Percentiles rank a stretch among this genome's conserved stretches.
These are phyloP conservation scores for Aspergillus asperescens DNA, from an alignment of 495 filamentous ascomycete species.

Conservation along the genomic window DNA sequence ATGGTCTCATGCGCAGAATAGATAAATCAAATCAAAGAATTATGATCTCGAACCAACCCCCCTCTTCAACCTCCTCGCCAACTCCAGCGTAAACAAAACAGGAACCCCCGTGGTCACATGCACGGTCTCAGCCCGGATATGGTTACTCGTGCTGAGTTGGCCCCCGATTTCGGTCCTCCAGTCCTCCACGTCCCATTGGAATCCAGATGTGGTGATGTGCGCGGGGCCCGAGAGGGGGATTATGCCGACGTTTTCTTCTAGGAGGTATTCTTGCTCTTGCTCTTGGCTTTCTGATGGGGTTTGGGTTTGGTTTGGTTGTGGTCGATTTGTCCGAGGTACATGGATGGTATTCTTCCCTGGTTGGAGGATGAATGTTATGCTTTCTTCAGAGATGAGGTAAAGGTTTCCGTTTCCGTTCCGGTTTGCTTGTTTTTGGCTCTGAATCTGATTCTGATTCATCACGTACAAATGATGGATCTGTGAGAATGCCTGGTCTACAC, in stretches of 20 bases:
- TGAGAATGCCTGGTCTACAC: slow-evolving; percentile 87
- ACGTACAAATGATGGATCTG: slow-evolving; percentile 72
- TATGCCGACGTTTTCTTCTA: slow-evolving; percentile 73
- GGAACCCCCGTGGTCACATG: slow-evolving; percentile 59
- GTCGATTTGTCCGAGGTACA: slow-evolving; percentile 46
- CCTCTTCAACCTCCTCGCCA: slow-evolving; percentile 45
- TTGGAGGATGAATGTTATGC: slow-evolving; percentile 72
- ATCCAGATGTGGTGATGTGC: slow-evolving; percentile 65
- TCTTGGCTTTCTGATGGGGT: not conserved
- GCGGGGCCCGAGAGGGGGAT: slow-evolving; percentile 72
- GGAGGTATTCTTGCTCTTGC: slow-evolving; percentile 22
- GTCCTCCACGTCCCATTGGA: slow-evolving; percentile 83
- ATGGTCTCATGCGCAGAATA: too few relatives aligned
- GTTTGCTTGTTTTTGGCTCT: not conserved
- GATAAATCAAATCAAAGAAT: too few relatives aligned
- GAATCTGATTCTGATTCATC: slow-evolving; percentile 32
- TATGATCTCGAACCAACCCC: too few relatives aligned
- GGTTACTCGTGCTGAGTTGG: slow-evolving; percentile 89
- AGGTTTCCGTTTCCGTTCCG: slow-evolving; percentile 32
- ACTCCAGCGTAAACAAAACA: slow-evolving; percentile 82
- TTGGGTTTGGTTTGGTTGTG: not conserved
- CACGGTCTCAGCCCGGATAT: slow-evolving; percentile 56
- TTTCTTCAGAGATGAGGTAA: slow-evolving; percentile 72
- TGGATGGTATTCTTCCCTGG: slow-evolving; percentile 61
- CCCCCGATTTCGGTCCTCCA: slow-evolving; percentile 81